These are phyloP conservation scores for Biscogniauxia marginata DNA, from an alignment of 2,329 filamentous ascomycete species.

Conservation along the genomic window DNA sequence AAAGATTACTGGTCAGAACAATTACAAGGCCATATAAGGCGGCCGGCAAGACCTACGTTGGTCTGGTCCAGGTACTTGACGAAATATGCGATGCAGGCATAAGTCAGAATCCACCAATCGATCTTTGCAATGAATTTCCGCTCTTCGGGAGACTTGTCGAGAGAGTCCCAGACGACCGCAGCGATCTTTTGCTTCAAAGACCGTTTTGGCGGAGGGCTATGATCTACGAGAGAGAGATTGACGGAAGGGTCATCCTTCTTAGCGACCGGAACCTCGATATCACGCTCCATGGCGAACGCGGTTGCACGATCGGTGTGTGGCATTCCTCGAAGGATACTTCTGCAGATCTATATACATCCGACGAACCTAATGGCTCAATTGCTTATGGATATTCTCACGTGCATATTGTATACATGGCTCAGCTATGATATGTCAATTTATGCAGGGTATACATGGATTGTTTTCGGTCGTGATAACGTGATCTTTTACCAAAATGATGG, in stretches of 20 bases:
- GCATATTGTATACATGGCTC: not conserved
- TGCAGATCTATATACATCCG: not conserved
- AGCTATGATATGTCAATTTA: no score
- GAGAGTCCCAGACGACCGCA: conserved; percentile 32
- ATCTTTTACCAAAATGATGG: not conserved
- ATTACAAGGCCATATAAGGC: not conserved
- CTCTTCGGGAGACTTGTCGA: conserved; percentile 35
- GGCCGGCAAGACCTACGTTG: conserved; percentile 17
- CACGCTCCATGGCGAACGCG: not conserved
- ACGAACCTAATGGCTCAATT: not conserved
- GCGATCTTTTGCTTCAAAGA: conserved; percentile 5
- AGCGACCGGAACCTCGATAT: not conserved
- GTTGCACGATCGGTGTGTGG: not conserved
- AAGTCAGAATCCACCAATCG: conserved; percentile 37
- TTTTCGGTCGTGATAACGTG: conserved; percentile 1
- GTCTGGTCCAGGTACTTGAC: conserved; percentile 39
- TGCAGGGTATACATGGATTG: not conserved
- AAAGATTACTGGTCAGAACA: not conserved
- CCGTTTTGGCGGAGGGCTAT: not conserved
- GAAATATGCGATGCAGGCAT: conserved; percentile 38
- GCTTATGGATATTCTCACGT: not conserved
- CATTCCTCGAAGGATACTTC: not conserved
- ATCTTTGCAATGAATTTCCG: conserved; percentile 34
- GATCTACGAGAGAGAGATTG: not conserved
- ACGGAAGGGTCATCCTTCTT: conserved; percentile 3